Evolutionary conservation across 2,329 filamentous ascomycete genomes (phyloP), one percentile per base, ranked within the genome.

Genomic region (Colletotrichum karsti): DNA sequence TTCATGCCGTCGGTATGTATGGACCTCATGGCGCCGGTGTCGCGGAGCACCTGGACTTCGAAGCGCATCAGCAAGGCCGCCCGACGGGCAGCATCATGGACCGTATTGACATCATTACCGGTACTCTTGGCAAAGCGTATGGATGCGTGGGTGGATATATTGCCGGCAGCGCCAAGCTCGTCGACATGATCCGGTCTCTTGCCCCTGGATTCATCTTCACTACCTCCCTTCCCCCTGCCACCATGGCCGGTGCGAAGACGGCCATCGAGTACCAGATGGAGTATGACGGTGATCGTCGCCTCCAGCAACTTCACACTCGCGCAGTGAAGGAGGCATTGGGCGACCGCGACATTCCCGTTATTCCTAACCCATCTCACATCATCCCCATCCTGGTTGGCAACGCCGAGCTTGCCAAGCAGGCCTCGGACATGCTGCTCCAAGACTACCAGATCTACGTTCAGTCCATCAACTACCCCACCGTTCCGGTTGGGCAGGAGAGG

Each of bases 161-260:
- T 77, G 96, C 96, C 37, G 96, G 93, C 58, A 97, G 92, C 69
- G 83, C 90, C 59, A 92, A 92, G 77, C 87, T 99, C 74, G 92
- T 99, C 35, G 96, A 99, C 80, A 92, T 93, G 69, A 93, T 99
- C 74, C 93, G 96, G 58, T 98, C 96, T 8, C 90, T 98, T 42
- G 96, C 96, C 2, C 95, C 96, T 4, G 96, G 96, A 28, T 99
- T 99, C 84, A 99, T 99, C 80, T 99, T 99, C 84, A 99, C 96
- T 51, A 99, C 96, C 5, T 97, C 95, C 9, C 90, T 99, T 12
- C 96, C 96, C 4, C 96, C 96, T 0, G 94, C 96, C 13, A 97
- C 94, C 70, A 99, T 99, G 96, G 95, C 96, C 20, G 96, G 96
- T 61, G 96, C 96, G 22, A 90, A 91, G 78, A 87, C 93, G 1